These are phyloP conservation scores for Carex myosuroides DNA, from an alignment of 176 grass and related monocot species.

Conservation along the genomic window DNA sequence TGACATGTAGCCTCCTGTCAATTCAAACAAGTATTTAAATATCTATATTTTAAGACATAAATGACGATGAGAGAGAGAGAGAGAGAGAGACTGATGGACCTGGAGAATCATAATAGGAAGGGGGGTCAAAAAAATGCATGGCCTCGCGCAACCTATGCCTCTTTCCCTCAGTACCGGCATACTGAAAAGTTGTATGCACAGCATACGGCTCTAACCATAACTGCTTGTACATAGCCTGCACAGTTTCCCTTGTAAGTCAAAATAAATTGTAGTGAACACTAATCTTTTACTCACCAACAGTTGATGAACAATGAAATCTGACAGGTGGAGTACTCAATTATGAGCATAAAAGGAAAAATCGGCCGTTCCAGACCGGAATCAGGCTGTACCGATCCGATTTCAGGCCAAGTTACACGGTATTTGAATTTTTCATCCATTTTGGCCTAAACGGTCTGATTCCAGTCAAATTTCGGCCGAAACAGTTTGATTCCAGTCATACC, in stretches of 20 bases:
- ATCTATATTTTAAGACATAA: neutral
- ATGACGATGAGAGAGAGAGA: neutral
- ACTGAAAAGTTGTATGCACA: conserved; percentile 97
- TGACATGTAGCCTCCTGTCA: conserved; percentile 85
- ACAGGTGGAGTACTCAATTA: neutral
- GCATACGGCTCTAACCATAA: conserved; percentile 93
- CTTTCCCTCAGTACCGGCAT: conserved; percentile 93
- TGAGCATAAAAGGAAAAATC: no score
- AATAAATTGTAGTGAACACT: neutral
- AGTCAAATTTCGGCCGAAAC: no score
- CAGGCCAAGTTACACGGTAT: no score
- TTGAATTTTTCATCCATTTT: no score
- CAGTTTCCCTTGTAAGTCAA: conserved; percentile 13
- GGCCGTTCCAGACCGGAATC: no score
- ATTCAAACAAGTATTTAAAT: conserved; percentile 7
- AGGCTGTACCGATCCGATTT: no score
- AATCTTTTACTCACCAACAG: neutral
- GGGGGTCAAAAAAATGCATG: conserved; percentile 79
- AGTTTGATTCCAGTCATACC: no score
- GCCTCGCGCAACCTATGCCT: conserved; percentile 88
- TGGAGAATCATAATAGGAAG: conserved; percentile 76
- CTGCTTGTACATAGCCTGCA: conserved; percentile 66
- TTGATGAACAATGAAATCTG: neutral
- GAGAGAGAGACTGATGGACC: conserved; percentile 36
- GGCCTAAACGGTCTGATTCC: no score